These are phyloP conservation scores for Ceratobasidium sp. DNA, from an alignment of 1,284 basidiomycete genomes.

Conservation along the genomic window DNA sequence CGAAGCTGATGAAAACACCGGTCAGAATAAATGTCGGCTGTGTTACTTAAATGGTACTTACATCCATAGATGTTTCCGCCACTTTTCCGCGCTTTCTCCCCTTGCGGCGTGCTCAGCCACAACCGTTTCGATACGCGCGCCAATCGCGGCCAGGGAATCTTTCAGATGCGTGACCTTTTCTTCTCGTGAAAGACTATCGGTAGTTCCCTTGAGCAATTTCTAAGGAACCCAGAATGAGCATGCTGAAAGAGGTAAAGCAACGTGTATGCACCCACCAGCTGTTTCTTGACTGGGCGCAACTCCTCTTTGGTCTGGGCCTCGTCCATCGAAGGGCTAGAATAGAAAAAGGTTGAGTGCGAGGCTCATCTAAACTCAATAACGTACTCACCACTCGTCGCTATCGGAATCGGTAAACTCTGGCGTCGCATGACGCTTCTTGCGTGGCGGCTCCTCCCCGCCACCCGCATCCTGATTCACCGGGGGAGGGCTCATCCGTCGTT, in stretches of 20 bases:
- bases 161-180: conserved; percentile 96
- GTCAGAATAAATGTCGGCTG: conserved; percentile 40
- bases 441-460: conserved; percentile 42
- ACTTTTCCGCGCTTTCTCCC: conserved; percentile 83
- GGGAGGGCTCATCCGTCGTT: conserved; percentile 55
- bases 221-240: conserved; percentile 51
- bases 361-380: conserved; percentile 15
- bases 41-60: conserved; percentile 68
- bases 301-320: conserved; percentile 95
- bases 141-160: conserved; percentile 94
- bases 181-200: conserved; percentile 90
- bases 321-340: conserved; percentile 89
- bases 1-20: conserved; percentile 67
- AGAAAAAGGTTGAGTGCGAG: conserved; percentile 5
- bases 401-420: conserved; percentile 92
- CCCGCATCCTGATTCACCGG: conserved; percentile 28
- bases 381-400: conserved; percentile 83
- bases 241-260: conserved; percentile 21
- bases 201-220: conserved; percentile 94
- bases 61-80: conserved; percentile 96
- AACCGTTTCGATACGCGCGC: conserved; percentile 89
- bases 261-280: conserved; percentile 70
- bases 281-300: conserved; percentile 95
- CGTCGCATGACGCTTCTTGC: conserved; percentile 86
- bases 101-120: conserved; percentile 78